phyloP scores from a whole-genome alignment of 257 asterid genomes.

The Jacaranda copaia region DNA sequence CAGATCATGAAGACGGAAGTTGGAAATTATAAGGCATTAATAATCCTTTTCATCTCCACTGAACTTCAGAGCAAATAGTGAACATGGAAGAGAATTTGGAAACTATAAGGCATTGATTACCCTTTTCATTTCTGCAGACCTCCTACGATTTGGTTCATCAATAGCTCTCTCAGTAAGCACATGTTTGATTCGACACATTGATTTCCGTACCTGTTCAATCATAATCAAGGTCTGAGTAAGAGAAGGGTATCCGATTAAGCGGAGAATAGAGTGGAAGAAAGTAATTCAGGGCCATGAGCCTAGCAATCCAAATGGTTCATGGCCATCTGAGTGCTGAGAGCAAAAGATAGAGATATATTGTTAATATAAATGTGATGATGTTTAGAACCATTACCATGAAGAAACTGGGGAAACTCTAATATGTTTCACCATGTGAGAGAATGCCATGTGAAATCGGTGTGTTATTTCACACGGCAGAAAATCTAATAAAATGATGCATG shows the following conservation, averaged over 20 bases:
- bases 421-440: too few species aligned
- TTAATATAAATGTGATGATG: too few species aligned
- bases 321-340: too few species aligned
- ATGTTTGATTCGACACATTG: slow-evolving; percentile 95
- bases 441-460: neutral
- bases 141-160: slow-evolving; percentile 87
- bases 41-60: slow-evolving; percentile 91
- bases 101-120: slow-evolving; percentile 78
- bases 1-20: neutral
- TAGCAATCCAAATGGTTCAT: too few species aligned
- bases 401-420: neutral
- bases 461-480: too few species aligned
- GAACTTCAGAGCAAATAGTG: slow-evolving; percentile 94
- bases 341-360: too few species aligned
- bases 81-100: slow-evolving; percentile 90
- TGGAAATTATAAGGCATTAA: slow-evolving; percentile 62
- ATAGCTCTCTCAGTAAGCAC: slow-evolving; percentile 97
- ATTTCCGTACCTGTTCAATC: slow-evolving; percentile 76
- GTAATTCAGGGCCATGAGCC: neutral
- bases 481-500: too few species aligned
- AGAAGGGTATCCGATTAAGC: neutral
- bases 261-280: neutral
- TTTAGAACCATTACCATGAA: neutral
- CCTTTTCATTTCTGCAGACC: slow-evolving; percentile 93
- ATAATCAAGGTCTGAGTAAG: neutral